Evolutionary conservation across 257 asterid genomes (phyloP), one percentile per base, ranked within the genome.

Genomic region (Solanum microdontum): DNA sequence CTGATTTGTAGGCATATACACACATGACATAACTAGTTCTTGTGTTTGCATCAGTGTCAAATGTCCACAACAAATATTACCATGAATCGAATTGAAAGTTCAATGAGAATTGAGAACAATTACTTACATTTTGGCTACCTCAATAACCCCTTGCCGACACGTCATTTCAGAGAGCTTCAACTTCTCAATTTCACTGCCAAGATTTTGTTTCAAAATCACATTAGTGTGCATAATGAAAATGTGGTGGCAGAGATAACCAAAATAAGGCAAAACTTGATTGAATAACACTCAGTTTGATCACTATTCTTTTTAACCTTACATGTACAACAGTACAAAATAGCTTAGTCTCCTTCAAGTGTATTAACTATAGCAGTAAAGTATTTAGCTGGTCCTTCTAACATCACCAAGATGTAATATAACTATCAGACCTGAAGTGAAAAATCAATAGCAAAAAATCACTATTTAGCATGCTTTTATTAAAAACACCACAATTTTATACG

Each of bases 61-160:
- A 60, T 24, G 7, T 17, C 23, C 19, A 30, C 6, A 76, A 24
- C 3, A 26, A 32, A 70, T 45, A 37, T 30, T 28, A 33, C 26
- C 84, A 10, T 58, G 37, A n/a, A 70, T 4, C 40, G 55, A 32
- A 84, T 66, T 45, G 58, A 4, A 40, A 87, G 73, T 11, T 43
- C 88, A 87, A 85, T 58, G 45, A 39, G 84, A 87, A 72, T 26
- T 58, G 43, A 39, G 84, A 87, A 72, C 28, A 45, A 60, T 80
- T 73, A 90, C 99, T 95, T 92, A 95, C 98, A 96, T 96, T 87
- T 96, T 96, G 87, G 99, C 99, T 84, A 96, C 97, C 93, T 96
- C 99, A 90, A 93, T 90, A 83, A 95, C 97, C 75, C 98, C 99
- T 93, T 96, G 95, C 76, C 99, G 95, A 86, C 99, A 96, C 32